Percentiles rank a stretch among this genome's conserved stretches.
phyloP scores from a whole-genome alignment of 345 rosid species.

The Streptanthus diversifolius region DNA sequence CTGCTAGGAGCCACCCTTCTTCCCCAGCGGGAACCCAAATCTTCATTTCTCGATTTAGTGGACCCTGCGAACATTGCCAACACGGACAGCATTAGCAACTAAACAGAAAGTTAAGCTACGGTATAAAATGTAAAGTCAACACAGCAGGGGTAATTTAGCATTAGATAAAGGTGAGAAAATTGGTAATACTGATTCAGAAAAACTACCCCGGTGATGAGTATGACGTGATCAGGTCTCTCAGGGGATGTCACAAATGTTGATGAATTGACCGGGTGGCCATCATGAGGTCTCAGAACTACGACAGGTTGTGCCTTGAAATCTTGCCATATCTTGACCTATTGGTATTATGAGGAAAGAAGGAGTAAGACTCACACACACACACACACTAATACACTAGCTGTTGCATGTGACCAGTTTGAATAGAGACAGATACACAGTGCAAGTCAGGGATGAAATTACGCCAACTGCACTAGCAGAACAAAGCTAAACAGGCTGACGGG shows the following conservation, averaged over 20 bases:
- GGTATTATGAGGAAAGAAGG: background rate
- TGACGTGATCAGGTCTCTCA: constrained; percentile 70
- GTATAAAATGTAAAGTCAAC: background rate
- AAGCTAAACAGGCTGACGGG: background rate
- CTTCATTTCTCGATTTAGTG: constrained; percentile 72
- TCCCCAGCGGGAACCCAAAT: constrained; percentile 73
- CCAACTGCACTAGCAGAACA: constrained; percentile 2
- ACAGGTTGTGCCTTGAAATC: constrained; percentile 67
- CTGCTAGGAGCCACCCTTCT: constrained; percentile 78
- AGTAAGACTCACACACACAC: background rate
- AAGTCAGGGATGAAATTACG: background rate
- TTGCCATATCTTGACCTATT: constrained; percentile 93
- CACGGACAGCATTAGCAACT: background rate
- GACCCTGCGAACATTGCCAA: constrained; percentile 49
- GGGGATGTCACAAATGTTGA: constrained; percentile 68
- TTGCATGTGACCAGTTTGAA: background rate
- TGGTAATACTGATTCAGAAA: background rate
- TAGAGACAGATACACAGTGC: background rate
- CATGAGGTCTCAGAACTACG: constrained; percentile 72
- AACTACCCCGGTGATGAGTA: constrained; percentile 81
- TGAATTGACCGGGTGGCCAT: constrained; percentile 76
- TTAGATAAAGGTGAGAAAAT: background rate
- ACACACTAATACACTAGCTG: background rate
- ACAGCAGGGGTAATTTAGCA: background rate
- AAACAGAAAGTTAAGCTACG: background rate